phyloP scores from a whole-genome alignment of 108 stramenopile species.

The Skeletonema marinoi region DNA sequence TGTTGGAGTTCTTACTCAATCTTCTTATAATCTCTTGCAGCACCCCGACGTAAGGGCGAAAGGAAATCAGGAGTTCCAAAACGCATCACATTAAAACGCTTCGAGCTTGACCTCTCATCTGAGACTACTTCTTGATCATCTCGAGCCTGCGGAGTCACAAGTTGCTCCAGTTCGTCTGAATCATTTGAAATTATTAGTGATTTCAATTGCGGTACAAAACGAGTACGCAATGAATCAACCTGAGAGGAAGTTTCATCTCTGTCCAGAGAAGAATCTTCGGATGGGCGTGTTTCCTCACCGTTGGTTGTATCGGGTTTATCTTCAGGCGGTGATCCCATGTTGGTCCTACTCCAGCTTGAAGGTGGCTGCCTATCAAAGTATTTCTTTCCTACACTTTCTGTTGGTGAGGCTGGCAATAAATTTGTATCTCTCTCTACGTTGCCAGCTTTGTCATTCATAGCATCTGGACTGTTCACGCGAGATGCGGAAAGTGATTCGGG shows the following conservation, averaged over 20 bases:
- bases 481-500: background rate
- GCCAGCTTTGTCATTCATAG: background rate
- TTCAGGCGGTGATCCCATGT: too few species aligned
- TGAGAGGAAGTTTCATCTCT: too few species aligned
- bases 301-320: too few species aligned
- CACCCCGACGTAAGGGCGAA: background rate
- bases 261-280: too few species aligned
- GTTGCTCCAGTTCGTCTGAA: background rate
- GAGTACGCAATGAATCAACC: background rate
- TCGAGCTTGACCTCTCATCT: background rate
- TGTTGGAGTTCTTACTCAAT: background rate
- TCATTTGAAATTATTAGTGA: background rate
- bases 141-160: background rate
- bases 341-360: background rate
- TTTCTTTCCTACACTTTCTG: too few species aligned
- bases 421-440: background rate
- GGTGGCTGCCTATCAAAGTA: background rate
- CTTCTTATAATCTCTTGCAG: background rate
- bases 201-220: background rate
- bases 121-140: background rate
- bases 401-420: background rate
- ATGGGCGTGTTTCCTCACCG: too few species aligned
- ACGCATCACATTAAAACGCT: background rate
- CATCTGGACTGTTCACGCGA: background rate
- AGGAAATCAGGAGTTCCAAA: slow-evolving; percentile 3